These are phyloP conservation scores for Aspergillus aculeatinus DNA, from an alignment of 2,329 filamentous ascomycete genomes.

Conservation along the genomic window DNA sequence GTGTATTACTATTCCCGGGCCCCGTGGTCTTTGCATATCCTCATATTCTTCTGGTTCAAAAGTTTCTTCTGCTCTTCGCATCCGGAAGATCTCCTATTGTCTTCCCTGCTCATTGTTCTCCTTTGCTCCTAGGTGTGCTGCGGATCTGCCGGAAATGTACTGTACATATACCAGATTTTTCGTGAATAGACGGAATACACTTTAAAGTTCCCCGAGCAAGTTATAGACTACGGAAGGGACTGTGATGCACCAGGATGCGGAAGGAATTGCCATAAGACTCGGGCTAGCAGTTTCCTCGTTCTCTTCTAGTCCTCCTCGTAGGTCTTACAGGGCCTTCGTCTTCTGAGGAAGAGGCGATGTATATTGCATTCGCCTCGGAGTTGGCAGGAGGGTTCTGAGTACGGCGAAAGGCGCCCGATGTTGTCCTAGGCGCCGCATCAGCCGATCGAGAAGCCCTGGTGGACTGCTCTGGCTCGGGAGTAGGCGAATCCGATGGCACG, in stretches of 20 bases:
- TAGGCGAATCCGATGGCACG: constrained; percentile 13
- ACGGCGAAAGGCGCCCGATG: not conserved
- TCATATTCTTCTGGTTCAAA: constrained; percentile 48
- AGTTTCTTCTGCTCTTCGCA: constrained; percentile 45
- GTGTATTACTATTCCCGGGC: constrained; percentile 15
- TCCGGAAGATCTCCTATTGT: constrained; percentile 34
- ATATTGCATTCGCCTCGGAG: constrained; percentile 24
- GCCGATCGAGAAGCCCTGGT: not conserved
- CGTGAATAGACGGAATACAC: not conserved
- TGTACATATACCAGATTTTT: not conserved
- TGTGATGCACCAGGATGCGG: no score
- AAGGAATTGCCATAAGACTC: not conserved
- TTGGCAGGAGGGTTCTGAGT: constrained; percentile 11
- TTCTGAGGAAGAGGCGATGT: constrained; percentile 31
- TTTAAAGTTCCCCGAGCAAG: not conserved
- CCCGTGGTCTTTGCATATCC: constrained; percentile 15
- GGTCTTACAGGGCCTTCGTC: constrained; percentile 25
- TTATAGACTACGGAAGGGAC: no score
- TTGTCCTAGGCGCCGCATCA: not conserved
- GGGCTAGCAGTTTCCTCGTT: constrained; percentile 14
- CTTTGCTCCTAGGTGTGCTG: not conserved
- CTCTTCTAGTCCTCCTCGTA: constrained; percentile 21
- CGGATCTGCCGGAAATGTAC: not conserved
- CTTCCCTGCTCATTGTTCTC: not conserved
- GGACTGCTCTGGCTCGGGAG: constrained; percentile 5